phyloP scores from a whole-genome alignment of 73 alveolate species.

The Paramecium pentaurelia region DNA sequence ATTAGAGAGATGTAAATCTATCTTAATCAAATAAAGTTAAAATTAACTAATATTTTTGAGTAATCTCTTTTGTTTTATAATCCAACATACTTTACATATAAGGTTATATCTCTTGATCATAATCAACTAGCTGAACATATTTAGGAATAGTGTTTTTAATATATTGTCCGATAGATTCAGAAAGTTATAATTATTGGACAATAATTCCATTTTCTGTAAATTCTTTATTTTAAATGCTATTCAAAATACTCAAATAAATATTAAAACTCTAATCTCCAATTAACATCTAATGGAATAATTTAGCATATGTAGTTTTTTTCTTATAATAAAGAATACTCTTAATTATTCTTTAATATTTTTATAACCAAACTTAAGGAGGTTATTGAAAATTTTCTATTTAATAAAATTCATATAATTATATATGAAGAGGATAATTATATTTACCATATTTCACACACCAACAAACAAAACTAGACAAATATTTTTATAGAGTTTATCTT shows the following conservation, averaged over 20 bases:
- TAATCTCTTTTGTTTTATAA: not conserved
- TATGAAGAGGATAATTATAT: not conserved
- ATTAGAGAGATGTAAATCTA: not conserved
- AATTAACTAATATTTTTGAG: not conserved
- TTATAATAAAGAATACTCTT: conserved; percentile 12
- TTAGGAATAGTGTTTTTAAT: not conserved
- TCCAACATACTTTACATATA: not conserved
- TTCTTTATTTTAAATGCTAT: not conserved
- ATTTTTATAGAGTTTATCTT: not conserved
- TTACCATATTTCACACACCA: conserved; percentile 40
- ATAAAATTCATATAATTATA: not conserved
- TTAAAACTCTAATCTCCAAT: not conserved
- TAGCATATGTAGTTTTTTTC: not conserved
- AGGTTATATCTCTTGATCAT: not conserved
- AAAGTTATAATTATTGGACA: not conserved
- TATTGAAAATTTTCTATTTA: not conserved
- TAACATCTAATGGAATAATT: not conserved
- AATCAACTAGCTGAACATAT: not conserved
- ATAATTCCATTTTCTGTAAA: not conserved
- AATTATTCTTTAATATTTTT: not conserved
- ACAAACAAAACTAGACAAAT: not conserved
- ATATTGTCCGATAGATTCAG: not conserved
- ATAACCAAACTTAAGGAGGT: conserved; percentile 8
- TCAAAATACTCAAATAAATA: not conserved
- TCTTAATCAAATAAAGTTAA: not conserved